Conservation (phyloP, 192 early-diverging fungal genomes). For the Coemansia sp. region DNA sequence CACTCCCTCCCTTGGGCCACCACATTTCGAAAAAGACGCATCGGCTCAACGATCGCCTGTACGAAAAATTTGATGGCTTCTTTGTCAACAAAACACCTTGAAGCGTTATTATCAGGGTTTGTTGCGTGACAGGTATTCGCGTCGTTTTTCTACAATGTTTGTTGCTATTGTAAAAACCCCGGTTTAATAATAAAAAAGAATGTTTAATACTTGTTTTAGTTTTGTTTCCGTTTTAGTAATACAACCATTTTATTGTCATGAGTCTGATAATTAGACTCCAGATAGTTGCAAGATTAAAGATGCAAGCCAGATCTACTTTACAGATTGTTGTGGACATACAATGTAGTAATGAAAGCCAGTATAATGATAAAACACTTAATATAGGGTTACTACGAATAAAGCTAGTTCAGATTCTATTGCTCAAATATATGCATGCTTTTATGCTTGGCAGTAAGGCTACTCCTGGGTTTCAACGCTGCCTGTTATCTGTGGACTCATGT, state of each 20-base stretch:
- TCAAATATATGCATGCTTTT: neutral
- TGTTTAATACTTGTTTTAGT: neutral
- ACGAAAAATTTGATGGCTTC: slow-evolving; percentile 33
- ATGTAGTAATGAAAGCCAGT: neutral
- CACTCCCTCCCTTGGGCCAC: slow-evolving; percentile 16
- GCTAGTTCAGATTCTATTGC: neutral
- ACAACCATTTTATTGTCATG: too few relatives aligned
- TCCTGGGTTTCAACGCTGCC: neutral
- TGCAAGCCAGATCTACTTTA: neutral
- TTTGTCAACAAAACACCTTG: slow-evolving; percentile 22
- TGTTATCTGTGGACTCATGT: too few relatives aligned
- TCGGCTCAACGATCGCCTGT: slow-evolving; percentile 20
- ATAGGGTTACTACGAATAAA: neutral
- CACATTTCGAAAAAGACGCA: slow-evolving; percentile 22
- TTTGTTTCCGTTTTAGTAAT: neutral
- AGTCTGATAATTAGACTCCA: too few relatives aligned
- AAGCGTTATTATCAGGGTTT: neutral
- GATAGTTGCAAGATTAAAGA: neutral
- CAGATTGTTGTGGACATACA: neutral
- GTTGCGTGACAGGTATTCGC: neutral
- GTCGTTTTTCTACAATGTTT: neutral
- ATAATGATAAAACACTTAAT: neutral
- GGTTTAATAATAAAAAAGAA: neutral
- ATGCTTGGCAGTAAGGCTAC: too few relatives aligned
- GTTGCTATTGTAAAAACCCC: neutral